phyloP scores from a whole-genome alignment of 1,284 basidiomycete genomes.

The Trichosporon inkin region DNA sequence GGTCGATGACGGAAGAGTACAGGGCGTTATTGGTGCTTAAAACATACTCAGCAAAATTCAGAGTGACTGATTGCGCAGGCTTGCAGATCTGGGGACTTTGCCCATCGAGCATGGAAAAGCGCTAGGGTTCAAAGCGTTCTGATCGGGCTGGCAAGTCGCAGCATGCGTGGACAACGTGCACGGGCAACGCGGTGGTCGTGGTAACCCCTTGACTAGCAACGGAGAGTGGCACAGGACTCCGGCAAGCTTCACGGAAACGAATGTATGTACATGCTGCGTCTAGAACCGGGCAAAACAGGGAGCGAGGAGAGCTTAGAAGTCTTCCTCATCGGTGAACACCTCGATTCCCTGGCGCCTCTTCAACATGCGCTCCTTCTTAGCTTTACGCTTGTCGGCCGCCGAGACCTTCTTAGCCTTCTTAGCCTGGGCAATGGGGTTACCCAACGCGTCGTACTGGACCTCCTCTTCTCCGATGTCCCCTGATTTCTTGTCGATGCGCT shows the following conservation, averaged over 20 bases:
- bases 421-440: slow-evolving; percentile 53
- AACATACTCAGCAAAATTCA: too few relatives aligned
- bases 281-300: not conserved
- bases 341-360: slow-evolving; percentile 57
- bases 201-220: too few relatives aligned
- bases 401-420: slow-evolving; percentile 79
- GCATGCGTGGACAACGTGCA: too few relatives aligned
- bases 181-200: too few relatives aligned
- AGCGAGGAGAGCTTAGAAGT: slow-evolving; percentile 7
- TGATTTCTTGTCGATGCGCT: slow-evolving; percentile 81
- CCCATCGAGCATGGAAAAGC: too few relatives aligned
- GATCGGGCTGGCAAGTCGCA: too few relatives aligned
- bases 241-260: not conserved
- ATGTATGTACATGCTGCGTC: not conserved
- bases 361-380: slow-evolving; percentile 93
- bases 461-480: slow-evolving; percentile 73
- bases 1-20: too few relatives aligned
- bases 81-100: too few relatives aligned
- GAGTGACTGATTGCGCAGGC: too few relatives aligned
- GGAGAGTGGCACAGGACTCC: too few relatives aligned
- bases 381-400: slow-evolving; percentile 73
- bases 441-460: slow-evolving; percentile 86
- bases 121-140: too few relatives aligned
- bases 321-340: slow-evolving; percentile 25
- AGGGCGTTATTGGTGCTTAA: too few relatives aligned